Evolutionary conservation across 257 asterid species (phyloP), one percentile per base, ranked within the genome.

Genomic region (Solanum piurae): DNA sequence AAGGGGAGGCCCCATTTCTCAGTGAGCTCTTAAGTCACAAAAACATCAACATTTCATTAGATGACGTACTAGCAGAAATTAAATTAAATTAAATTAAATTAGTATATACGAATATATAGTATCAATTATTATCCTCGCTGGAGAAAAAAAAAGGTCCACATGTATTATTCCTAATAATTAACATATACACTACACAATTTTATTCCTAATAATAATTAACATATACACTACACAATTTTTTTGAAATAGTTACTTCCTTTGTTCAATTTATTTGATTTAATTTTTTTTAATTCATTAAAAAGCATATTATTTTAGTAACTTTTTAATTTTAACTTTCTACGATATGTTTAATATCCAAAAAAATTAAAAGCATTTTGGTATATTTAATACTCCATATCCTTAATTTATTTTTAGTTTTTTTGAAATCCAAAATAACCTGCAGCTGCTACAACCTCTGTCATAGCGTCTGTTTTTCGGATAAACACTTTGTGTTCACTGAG

Each of bases 11-110:
- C 7, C 75, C 33, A 66, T 62, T 75, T 73, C 55, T 82, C 16
- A 83, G 90, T 73, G 88, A 29, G 34, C 40, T 80, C 85, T 86
- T 77, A 83, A 66, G n/a, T 86, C 87, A 75, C 34, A 80, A 29
- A 80, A 46, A 80, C 85, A 80, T 80, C 66, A 79, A 79, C 27
- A 44, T 25, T 79, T 14, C 84, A 16, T 27, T 34, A 46, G 9
- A 79, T 79, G 85, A 79, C 85, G 85, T 27, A 79, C 40, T 4
- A 18, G 8, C 1, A 16, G 3, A 79, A 27, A 46, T 7, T 27
- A 79, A 79, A 40, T 77, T 77, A 77, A 49, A 14, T 49, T 49
- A 49, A 12, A 46, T 5, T 14, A 14, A 44, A 44, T 12, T 12
- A 44, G 16, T 42, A 44, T 44, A 37, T 40, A 40, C 44, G 42